These are phyloP conservation scores for Tagetes patula DNA, from an alignment of 129 eudicot species.

Conservation along the genomic window DNA sequence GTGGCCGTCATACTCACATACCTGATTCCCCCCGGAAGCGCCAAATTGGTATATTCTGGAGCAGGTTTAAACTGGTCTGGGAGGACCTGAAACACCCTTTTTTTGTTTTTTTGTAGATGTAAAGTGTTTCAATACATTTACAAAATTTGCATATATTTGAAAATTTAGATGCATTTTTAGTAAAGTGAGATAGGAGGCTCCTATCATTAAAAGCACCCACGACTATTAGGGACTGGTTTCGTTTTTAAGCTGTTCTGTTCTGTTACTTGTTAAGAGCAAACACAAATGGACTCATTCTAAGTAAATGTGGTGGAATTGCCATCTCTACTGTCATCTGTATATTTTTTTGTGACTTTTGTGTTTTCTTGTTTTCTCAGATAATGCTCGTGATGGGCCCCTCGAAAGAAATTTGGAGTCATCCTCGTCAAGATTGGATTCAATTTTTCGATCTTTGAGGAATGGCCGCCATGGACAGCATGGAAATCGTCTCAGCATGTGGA, in stretches of 20 bases:
- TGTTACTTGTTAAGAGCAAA: background rate
- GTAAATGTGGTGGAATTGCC: background rate
- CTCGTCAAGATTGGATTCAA: conserved; percentile 69
- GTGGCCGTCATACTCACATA: background rate
- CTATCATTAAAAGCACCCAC: background rate
- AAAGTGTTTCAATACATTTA: background rate
- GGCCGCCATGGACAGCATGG: conserved; percentile 95
- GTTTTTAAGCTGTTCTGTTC: background rate
- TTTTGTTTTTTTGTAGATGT: background rate
- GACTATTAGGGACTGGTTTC: background rate
- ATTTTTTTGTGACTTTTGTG: background rate
- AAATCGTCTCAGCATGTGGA: conserved; percentile 78
- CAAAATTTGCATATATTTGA: background rate
- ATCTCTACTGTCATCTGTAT: background rate
- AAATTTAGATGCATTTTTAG: background rate
- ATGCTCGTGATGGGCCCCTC: conserved; percentile 50
- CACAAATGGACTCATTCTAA: background rate
- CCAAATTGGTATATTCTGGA: conserved; percentile 1
- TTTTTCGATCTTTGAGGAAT: conserved; percentile 77
- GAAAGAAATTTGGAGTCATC: conserved; percentile 64
- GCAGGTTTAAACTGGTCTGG: background rate
- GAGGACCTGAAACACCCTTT: background rate
- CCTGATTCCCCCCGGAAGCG: conserved; percentile 2
- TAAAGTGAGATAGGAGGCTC: no score
- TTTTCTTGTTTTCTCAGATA: conserved; percentile 41